These are phyloP conservation scores for Rugonectria rugulosa DNA, from an alignment of 2,329 filamentous ascomycete species.

Conservation along the genomic window DNA sequence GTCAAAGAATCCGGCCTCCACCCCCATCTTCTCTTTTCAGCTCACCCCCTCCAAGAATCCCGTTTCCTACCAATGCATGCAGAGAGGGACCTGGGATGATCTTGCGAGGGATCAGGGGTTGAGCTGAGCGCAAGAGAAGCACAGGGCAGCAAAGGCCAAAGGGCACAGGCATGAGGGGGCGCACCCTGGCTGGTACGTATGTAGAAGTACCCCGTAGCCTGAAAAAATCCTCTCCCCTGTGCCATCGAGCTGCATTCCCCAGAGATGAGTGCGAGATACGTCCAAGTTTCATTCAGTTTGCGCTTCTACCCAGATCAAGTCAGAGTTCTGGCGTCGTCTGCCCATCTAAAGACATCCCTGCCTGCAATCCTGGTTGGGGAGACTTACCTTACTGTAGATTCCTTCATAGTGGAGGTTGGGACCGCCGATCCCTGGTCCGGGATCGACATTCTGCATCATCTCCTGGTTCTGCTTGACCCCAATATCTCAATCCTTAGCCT, in stretches of 20 bases:
- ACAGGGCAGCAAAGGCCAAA: neutral
- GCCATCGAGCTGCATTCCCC: slow-evolving; percentile 33
- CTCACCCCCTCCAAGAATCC: slow-evolving; percentile 2
- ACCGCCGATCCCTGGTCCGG: neutral
- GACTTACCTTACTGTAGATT: too few relatives aligned
- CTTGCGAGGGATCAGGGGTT: neutral
- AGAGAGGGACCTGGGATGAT: slow-evolving; percentile 5
- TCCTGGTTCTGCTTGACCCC: neutral
- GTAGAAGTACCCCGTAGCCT: too few relatives aligned
- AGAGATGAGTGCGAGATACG: slow-evolving; percentile 26
- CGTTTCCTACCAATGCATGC: slow-evolving; percentile 6
- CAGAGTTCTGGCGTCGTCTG: slow-evolving; percentile 5
- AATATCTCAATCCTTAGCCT: neutral
- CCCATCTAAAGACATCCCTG: slow-evolving; percentile 8
- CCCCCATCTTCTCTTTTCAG: neutral
- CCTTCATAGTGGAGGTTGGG: neutral
- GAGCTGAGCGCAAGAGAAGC: neutral
- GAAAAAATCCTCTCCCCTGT: too few relatives aligned
- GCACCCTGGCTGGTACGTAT: neutral
- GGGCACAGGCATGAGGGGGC: neutral
- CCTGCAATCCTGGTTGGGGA: neutral
- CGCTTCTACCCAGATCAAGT: neutral
- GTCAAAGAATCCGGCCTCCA: too few relatives aligned
- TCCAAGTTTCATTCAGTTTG: slow-evolving; percentile 6
- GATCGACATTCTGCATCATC: neutral